Evolutionary conservation across 2,329 filamentous ascomycete species (phyloP), one percentile per base, ranked within the genome.

Genomic region (Colletotrichum destructivum): DNA sequence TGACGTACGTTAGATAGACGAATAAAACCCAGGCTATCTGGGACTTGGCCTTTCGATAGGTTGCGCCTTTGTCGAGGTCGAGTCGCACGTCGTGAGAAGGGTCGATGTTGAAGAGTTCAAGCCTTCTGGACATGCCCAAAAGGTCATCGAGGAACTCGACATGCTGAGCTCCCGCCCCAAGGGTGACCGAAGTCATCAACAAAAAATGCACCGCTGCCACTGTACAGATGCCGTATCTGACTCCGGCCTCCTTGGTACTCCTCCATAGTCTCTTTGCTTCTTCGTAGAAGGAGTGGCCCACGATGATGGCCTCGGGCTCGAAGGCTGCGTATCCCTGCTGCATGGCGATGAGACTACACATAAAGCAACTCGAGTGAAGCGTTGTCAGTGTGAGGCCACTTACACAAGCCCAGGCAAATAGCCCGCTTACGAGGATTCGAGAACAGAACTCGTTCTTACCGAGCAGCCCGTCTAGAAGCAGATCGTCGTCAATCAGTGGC

Each of bases 401-500:
- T 56, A 64, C 62, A 35, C 62, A 64, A 26, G 62, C 49, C 62
- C 62, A 64, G 12, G 47, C 21, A 23, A 64, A 18, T 15, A 64
- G 16, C 4, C 38, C 62, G 8, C 9, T 44, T 21, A 56, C 16
- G 2, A 64, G 62, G 6, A 64, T 12, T 11, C 38, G 38, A 38
- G 62, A 64, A 12, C 62, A 64, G 26, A 64, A 64, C 15, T 44
- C 26, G 4, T 44, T 64, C 8, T 35, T n/a, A 15, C 62, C 49
- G 8, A 56, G 38, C 16, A 64, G 18, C 5, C 62, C 62, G 23
- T 64, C 62, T 7, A 64, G 23, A 12, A 64, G 40, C 23, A 64
- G 21, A 23, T 64, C 62, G 1, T 18, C 18, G 9, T 64, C 62
- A 46, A 64, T 55, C 5, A 56, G 18, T 8, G 51, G 51, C 21